These are phyloP conservation scores for Anastatica hierochuntica DNA, from an alignment of 345 rosid species.

Conservation along the genomic window DNA sequence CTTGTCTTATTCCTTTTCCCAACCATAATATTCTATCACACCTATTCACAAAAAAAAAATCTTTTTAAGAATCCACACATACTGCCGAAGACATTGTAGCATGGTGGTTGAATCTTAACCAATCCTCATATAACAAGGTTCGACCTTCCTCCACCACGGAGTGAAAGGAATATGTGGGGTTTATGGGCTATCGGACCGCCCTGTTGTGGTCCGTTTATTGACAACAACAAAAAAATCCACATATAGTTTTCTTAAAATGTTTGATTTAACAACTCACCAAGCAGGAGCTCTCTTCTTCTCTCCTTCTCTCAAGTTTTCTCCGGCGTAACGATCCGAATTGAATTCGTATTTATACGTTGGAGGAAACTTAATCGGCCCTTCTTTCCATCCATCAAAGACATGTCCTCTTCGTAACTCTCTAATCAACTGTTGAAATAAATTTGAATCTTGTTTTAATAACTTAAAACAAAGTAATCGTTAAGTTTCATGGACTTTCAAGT, in stretches of 20 bases:
- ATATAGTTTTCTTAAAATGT: neutral
- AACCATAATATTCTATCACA: slow-evolving; percentile 92
- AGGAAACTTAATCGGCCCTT: slow-evolving; percentile 77
- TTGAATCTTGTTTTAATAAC: neutral
- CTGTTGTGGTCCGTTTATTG: no score
- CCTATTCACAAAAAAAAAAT: slow-evolving; percentile 51
- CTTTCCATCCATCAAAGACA: slow-evolving; percentile 90
- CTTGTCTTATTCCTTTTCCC: slow-evolving; percentile 79
- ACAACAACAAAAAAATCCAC: no score
- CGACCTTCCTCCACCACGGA: no score
- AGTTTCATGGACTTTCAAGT: no score
- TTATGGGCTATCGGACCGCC: no score
- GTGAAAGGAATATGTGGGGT: no score
- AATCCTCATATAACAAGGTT: no score
- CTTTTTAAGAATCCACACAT: no score
- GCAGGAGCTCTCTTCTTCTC: slow-evolving; percentile 97
- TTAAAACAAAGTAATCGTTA: no score
- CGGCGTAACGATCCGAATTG: slow-evolving; percentile 68
- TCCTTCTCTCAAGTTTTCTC: slow-evolving; percentile 70
- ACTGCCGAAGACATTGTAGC: no score
- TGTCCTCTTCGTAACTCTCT: slow-evolving; percentile 63
- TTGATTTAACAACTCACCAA: slow-evolving; percentile 40
- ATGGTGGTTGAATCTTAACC: no score
- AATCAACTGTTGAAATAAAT: slow-evolving; percentile 41
- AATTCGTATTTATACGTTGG: slow-evolving; percentile 96